Conservation (phyloP, 225 moss, liverwort and hornwort species). For the Takakia lepidozioides region DNA sequence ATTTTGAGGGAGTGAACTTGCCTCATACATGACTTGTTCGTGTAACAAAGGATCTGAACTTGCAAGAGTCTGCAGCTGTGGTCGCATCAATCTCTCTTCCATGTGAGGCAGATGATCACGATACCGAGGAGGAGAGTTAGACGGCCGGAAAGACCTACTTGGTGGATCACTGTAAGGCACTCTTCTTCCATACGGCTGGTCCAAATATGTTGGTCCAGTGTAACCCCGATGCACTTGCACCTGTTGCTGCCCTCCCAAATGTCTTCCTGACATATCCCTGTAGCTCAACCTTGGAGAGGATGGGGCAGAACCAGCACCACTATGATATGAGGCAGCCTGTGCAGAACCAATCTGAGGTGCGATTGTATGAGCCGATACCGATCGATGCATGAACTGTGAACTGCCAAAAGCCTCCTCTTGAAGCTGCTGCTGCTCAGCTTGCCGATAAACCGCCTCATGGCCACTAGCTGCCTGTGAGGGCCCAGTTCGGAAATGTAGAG, state of each 20-base stretch:
- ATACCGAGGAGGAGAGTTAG: conserved; percentile 80
- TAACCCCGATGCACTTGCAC: conserved; percentile 32
- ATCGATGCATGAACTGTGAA: conserved; percentile 46
- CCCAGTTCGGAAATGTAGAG: conserved; percentile 34
- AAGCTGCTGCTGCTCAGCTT: conserved; percentile 56
- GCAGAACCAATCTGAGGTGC: conserved; percentile 23
- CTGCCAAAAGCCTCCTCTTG: conserved; percentile 43
- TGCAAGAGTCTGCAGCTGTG: conserved; percentile 30
- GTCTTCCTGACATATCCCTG: conserved; percentile 49
- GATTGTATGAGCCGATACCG: conserved; percentile 50
- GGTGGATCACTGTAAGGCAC: conserved; percentile 42
- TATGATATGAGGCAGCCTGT: conserved; percentile 35
- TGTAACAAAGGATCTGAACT: conserved; percentile 40
- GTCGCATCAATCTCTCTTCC: conserved; percentile 52
- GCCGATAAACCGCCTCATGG: conserved; percentile 51
- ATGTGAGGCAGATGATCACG: conserved; percentile 57
- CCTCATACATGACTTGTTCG: conserved; percentile 64
- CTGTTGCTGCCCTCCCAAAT: conserved; percentile 29
- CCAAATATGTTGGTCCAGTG: conserved; percentile 45
- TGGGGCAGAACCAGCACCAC: conserved; percentile 66
- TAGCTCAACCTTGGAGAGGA: conserved; percentile 66
- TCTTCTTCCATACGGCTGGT: conserved; percentile 51
- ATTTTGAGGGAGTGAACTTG: conserved; percentile 17
- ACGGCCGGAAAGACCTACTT: conserved; percentile 49
- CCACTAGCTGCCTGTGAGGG: conserved; percentile 17